These are phyloP conservation scores for Candida palmyrensis DNA, from an alignment of 805 yeast species.

Conservation along the genomic window DNA sequence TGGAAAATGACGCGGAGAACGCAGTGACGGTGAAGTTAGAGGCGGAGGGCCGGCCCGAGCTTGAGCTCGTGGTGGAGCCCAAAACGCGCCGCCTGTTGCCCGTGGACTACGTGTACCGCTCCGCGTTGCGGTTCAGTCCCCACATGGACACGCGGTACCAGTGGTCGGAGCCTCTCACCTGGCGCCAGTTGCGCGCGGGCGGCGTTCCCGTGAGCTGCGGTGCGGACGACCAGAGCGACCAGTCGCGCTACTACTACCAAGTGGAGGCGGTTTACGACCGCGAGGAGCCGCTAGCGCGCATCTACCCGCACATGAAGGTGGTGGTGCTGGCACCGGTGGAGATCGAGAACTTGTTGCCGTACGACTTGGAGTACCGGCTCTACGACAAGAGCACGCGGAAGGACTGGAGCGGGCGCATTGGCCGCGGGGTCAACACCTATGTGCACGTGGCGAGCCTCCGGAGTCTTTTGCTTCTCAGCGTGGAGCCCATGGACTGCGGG, in stretches of 20 bases:
- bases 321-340: slow-evolving; percentile 81
- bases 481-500: slow-evolving; percentile 55
- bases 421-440: slow-evolving; percentile 61
- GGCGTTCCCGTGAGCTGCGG: slow-evolving; percentile 60
- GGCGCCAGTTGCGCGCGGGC: slow-evolving; percentile 55
- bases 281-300: slow-evolving; percentile 63
- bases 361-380: slow-evolving; percentile 66
- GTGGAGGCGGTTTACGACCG: slow-evolving; percentile 61
- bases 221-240: slow-evolving; percentile 31
- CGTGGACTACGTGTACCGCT: slow-evolving; percentile 57
- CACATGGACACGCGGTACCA: slow-evolving; percentile 46
- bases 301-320: slow-evolving; percentile 81
- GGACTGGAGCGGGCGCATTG: slow-evolving; percentile 61
- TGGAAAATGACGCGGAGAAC: slow-evolving; percentile 59
- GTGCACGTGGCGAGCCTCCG: slow-evolving; percentile 77
- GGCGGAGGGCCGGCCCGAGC: slow-evolving; percentile 22
- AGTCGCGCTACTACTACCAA: slow-evolving; percentile 59
- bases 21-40: slow-evolving; percentile 46
- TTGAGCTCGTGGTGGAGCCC: slow-evolving; percentile 43
- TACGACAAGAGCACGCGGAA: slow-evolving; percentile 68
- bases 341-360: slow-evolving; percentile 80
- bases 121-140: slow-evolving; percentile 60
- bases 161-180: slow-evolving; percentile 67
- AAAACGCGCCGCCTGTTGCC: slow-evolving; percentile 67
- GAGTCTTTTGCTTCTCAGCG: slow-evolving; percentile 65